Conservation (phyloP, 73 alveolate species). For the Tetrahymena thermophila region DNA sequence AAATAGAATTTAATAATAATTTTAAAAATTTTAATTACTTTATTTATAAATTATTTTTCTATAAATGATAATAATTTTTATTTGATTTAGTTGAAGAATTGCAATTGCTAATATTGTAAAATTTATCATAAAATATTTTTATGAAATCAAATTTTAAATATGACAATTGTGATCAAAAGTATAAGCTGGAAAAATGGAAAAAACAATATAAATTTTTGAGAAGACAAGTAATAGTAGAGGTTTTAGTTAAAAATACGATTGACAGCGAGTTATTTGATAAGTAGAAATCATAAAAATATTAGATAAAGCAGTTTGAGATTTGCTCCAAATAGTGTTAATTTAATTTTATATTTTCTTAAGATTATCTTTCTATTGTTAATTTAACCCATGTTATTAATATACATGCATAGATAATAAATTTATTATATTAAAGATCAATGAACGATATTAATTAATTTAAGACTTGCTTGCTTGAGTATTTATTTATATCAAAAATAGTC, state of each 20-base stretch:
- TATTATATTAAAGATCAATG: neutral
- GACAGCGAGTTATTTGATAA: neutral
- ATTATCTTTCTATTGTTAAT: neutral
- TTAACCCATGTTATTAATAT: neutral
- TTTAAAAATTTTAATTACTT: too few species aligned
- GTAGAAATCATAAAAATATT: neutral
- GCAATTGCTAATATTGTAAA: too few species aligned
- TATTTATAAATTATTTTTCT: too few species aligned
- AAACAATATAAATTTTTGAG: neutral
- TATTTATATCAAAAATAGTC: neutral
- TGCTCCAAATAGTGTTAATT: slow-evolving; percentile 1
- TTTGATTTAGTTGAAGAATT: too few species aligned
- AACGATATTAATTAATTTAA: neutral
- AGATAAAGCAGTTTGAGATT: neutral
- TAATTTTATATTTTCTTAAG: neutral
- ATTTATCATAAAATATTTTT: too few species aligned
- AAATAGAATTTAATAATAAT: too few species aligned
- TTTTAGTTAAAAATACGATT: neutral
- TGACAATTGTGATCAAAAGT: neutral
- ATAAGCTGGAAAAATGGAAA: neutral
- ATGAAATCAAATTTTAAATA: neutral
- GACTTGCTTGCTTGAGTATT: neutral
- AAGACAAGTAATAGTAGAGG: neutral
- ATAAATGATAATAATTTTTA: too few species aligned
- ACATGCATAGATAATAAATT: neutral